A percentile compares a stretch with the other conserved stretches of the same genome.
These are phyloP conservation scores for Neonectria hederae DNA, from an alignment of 2,329 filamentous ascomycete genomes.

Conservation along the genomic window DNA sequence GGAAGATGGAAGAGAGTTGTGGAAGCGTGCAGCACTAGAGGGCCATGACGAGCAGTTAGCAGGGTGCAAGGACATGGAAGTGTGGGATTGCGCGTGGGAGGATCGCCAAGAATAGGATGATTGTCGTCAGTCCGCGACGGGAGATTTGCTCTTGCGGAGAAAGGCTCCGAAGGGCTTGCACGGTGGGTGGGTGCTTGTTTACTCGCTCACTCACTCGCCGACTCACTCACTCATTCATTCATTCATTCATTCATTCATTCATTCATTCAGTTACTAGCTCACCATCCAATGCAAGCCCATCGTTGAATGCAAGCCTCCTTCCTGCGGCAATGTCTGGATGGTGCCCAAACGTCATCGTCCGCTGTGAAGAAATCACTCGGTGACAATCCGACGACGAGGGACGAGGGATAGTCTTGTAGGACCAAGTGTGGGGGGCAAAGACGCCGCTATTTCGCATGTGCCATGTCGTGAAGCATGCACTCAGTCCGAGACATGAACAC, in stretches of 20 bases:
- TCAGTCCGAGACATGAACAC: slow-evolving; percentile 13
- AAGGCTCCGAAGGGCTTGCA: not conserved
- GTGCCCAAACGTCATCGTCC: slow-evolving; percentile 25
- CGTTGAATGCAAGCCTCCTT: slow-evolving; percentile 28
- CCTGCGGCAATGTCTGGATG: slow-evolving; percentile 12
- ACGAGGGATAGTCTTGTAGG: no score
- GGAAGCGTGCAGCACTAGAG: not conserved
- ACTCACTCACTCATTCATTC: not conserved
- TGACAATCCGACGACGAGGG: slow-evolving; percentile 24
- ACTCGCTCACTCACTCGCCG: no score
- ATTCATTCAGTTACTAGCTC: not conserved
- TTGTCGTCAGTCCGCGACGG: slow-evolving; percentile 3
- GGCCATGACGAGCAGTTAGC: slow-evolving; percentile 5
- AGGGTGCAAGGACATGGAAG: slow-evolving; percentile 6
- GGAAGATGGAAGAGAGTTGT: slow-evolving; percentile 12
- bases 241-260: slow-evolving; percentile 3
- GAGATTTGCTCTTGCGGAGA: not conserved
- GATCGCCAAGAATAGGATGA: slow-evolving; percentile 30
- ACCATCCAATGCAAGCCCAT: slow-evolving; percentile 12
- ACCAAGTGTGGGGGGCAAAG: slow-evolving; percentile 5
- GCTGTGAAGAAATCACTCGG: slow-evolving; percentile 22
- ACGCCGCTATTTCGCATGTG: not conserved
- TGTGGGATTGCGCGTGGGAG: slow-evolving; percentile 31
- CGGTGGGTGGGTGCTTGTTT: not conserved
- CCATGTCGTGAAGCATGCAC: not conserved